These are phyloP conservation scores for Thinopyrum obtusiflorum DNA, from an alignment of 202 grass and related monocot species.

Conservation along the genomic window DNA sequence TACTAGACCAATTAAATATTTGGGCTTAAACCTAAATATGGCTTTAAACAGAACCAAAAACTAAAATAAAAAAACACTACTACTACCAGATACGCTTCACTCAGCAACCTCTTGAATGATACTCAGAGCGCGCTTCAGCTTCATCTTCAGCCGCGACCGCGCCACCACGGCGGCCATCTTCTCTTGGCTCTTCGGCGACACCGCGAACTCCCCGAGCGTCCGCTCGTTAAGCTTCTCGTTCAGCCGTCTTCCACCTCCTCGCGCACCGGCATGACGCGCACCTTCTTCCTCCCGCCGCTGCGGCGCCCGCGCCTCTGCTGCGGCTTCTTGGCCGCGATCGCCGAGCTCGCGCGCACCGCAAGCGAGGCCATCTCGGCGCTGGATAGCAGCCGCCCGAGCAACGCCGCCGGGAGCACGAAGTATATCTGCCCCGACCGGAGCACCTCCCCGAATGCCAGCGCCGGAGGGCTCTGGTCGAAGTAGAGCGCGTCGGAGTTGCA, in stretches of 20 bases:
- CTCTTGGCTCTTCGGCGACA: not conserved
- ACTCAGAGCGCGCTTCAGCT: slow-evolving; percentile 17
- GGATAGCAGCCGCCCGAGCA: slow-evolving; percentile 33
- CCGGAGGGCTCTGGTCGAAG: slow-evolving; percentile 41
- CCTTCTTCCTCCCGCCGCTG: not conserved
- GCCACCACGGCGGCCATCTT: not conserved
- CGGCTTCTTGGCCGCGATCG: slow-evolving; percentile 9
- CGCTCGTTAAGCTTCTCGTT: slow-evolving; percentile 34
- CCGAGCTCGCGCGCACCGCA: slow-evolving; percentile 49
- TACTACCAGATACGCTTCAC: not conserved
- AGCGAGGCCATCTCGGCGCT: slow-evolving; percentile 48
- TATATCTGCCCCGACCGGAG: slow-evolving; percentile 49
- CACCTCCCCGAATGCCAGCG: slow-evolving; percentile 29
- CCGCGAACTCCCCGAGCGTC: slow-evolving; percentile 23
- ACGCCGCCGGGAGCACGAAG: slow-evolving; percentile 48
- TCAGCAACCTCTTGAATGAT: slow-evolving; percentile 27
- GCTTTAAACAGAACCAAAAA: not conserved
- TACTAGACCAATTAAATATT: not conserved
- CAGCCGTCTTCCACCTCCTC: not conserved
- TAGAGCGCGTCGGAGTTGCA: slow-evolving; percentile 70
- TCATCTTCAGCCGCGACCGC: not conserved
- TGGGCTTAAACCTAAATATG: not conserved
- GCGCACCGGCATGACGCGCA: slow-evolving; percentile 29
- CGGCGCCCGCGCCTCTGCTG: not conserved
- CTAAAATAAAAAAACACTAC: not conserved